Conservation (phyloP, 352 stramenopile species). For the Globisporangium iwayamae region DNA sequence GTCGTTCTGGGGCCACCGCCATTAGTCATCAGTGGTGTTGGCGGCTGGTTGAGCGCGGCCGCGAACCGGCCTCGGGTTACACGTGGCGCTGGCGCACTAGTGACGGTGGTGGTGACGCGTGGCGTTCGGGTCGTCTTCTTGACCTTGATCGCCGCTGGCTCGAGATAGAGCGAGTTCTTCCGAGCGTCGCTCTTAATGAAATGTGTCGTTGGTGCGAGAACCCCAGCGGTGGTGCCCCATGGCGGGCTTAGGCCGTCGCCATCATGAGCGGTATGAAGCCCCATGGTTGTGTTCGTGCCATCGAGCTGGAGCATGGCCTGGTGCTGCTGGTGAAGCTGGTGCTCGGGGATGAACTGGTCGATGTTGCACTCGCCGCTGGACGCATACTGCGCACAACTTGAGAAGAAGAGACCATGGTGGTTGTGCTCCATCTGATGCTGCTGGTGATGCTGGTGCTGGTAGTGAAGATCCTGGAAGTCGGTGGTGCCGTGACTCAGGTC, state of each 20-base stretch:
- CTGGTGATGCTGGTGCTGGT: background rate
- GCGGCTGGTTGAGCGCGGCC: background rate
- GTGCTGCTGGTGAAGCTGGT: background rate
- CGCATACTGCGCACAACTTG: background rate
- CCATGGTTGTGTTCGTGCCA: background rate
- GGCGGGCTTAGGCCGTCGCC: background rate
- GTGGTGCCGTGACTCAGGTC: slow-evolving; percentile 7
- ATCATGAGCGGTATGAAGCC: background rate
- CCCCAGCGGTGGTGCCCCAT: background rate
- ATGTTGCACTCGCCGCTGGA: background rate
- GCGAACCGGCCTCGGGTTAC: slow-evolving; percentile 1
- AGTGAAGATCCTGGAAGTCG: slow-evolving; percentile 6
- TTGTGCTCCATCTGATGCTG: slow-evolving; percentile 1
- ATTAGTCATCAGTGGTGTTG: background rate
- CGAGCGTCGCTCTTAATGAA: slow-evolving; percentile 2
- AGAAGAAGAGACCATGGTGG: background rate
- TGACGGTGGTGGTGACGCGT: background rate
- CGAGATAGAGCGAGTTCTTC: background rate
- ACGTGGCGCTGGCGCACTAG: background rate
- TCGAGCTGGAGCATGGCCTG: slow-evolving; percentile 5
- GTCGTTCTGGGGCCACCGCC: background rate
- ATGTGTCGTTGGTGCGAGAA: slow-evolving; percentile 3
- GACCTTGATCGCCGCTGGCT: background rate
- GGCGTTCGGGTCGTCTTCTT: background rate
- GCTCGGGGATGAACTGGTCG: slow-evolving; percentile 5